These are phyloP conservation scores for Plantago major DNA, from an alignment of 257 asterid genomes.

Conservation along the genomic window DNA sequence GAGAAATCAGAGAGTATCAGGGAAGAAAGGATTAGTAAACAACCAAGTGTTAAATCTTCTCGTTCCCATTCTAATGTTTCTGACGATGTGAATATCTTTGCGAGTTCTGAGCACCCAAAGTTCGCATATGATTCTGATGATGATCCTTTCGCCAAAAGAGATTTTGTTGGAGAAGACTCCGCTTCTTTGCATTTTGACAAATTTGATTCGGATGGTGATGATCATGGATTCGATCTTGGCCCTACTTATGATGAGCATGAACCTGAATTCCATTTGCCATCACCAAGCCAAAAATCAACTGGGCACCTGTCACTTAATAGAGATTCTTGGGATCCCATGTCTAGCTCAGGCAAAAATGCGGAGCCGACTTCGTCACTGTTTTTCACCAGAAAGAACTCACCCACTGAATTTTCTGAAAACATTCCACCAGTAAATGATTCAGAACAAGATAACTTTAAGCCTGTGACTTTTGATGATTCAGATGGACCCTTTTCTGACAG, in stretches of 20 bases:
- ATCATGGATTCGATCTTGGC: conserved; percentile 29
- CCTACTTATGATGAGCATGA: conserved; percentile 48
- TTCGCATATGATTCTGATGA: conserved; percentile 32
- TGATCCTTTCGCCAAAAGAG: conserved; percentile 24
- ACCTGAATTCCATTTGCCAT: conserved; percentile 33
- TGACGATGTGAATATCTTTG: conserved; percentile 39
- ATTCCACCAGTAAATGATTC: conserved; percentile 28
- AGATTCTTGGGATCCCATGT: conserved; percentile 33
- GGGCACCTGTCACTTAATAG: conserved; percentile 20
- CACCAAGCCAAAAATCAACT: conserved; percentile 41
- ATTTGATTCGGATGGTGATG: conserved; percentile 59
- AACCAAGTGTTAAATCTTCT: conserved; percentile 38
- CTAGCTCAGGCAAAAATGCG: conserved; percentile 29
- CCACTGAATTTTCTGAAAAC: conserved; percentile 37
- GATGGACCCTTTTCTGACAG: conserved; percentile 50
- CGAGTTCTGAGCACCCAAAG: conserved; percentile 34
- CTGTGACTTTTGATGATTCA: conserved; percentile 62
- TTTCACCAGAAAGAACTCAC: conserved; percentile 30
- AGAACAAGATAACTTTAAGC: conserved; percentile 31
- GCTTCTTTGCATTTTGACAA: conserved; percentile 53
- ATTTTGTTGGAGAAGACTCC: conserved; percentile 30
- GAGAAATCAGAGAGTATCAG: conserved; percentile 30
- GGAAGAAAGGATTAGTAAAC: conserved; percentile 37
- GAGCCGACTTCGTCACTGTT: conserved; percentile 33
- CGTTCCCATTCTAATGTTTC: conserved; percentile 36